Base-by-base conservation (phyloP, 2,329 filamentous ascomycete species). In the Scolecobasidium constrictum region DNA sequence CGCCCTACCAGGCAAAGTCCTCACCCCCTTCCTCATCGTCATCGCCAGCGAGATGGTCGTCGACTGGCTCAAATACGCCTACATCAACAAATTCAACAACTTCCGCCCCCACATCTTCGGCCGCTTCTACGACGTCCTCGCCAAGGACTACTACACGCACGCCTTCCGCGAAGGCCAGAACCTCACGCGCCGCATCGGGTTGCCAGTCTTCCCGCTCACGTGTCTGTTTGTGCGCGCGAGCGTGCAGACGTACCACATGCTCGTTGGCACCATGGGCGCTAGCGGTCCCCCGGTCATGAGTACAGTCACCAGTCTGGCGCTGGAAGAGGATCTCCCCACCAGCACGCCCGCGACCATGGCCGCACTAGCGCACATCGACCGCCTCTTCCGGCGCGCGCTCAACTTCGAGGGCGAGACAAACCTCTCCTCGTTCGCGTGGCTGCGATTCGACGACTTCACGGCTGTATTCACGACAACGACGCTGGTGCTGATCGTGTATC, bases 41-140 rank as follows among this genome's bases (percentile, higher is more conserved):
- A 75, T 98, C 5, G 90, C 88, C 1, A 94, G 87, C 48, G 92
- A 98, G 64, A 95, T 95, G 81, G 66, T 94, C 6, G 92, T 98
- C 2, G 92, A 98, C 62, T 88, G 85, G 76, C 76, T 95, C 60
- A 98, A 98, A 61, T 93, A 98, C 57, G 86, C 86, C 17, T 98
- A 96, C 58, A 93, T 98, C 58, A 88, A 81, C 58, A 98, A 98
- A 58, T 98, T 98, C 68, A 98, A 98, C 69, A 94, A 94, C 53
- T 87, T 88, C 51, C 90, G 92, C 49, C 92, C 92, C 3, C 77
- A 75, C 5, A 83, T 98, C 44, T 98, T 98, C 60, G 76, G 78
- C 41, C 78, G 87, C 18, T 94, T 92, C 57, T 73, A 96, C 13
- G 93, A 98, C 56, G 85, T 98, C 4, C 67, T 98, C 5, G 88